phyloP scores from a whole-genome alignment of 768 basidiomycete genomes.

The Royoungia palumana region DNA sequence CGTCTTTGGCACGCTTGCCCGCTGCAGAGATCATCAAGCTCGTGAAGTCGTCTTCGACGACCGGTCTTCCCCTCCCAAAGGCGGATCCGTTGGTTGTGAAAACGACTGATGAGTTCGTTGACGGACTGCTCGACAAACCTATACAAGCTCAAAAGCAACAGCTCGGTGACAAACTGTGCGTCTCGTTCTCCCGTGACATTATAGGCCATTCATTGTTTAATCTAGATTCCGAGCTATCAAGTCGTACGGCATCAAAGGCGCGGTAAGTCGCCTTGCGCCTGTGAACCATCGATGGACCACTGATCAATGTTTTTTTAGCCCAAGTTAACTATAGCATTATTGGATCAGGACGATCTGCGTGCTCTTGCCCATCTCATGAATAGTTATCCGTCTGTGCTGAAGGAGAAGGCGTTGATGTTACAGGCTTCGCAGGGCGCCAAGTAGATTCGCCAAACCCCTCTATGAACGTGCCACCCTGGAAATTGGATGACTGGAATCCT shows the following conservation, averaged over 20 bases:
- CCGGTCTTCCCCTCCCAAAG: conserved; percentile 59
- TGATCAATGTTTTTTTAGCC: conserved; percentile 43
- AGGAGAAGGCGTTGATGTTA: conserved; percentile 60
- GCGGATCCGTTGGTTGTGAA: conserved; percentile 66
- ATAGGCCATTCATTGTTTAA: conserved; percentile 20
- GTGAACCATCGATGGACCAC: background rate
- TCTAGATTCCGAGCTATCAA: conserved; percentile 59
- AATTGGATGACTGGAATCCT: too few species aligned
- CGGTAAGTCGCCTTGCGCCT: conserved; percentile 43
- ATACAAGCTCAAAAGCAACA: conserved; percentile 69
- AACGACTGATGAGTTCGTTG: conserved; percentile 71
- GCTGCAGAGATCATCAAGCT: conserved; percentile 71
- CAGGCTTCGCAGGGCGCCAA: conserved; percentile 27
- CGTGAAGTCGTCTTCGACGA: conserved; percentile 46
- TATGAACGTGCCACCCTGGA: too few species aligned
- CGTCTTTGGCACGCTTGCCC: conserved; percentile 69
- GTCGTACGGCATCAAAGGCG: conserved; percentile 76
- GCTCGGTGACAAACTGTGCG: conserved; percentile 75
- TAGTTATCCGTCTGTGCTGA: conserved; percentile 77
- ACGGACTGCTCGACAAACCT: conserved; percentile 54
- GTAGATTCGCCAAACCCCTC: conserved; percentile 8
- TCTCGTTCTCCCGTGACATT: conserved; percentile 11
- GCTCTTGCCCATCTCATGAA: conserved; percentile 84
- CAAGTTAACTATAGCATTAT: conserved; percentile 77
- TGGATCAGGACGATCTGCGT: conserved; percentile 84